phyloP scores from a whole-genome alignment of 163 green algal genomes.

The Scenedesmus sp. region DNA sequence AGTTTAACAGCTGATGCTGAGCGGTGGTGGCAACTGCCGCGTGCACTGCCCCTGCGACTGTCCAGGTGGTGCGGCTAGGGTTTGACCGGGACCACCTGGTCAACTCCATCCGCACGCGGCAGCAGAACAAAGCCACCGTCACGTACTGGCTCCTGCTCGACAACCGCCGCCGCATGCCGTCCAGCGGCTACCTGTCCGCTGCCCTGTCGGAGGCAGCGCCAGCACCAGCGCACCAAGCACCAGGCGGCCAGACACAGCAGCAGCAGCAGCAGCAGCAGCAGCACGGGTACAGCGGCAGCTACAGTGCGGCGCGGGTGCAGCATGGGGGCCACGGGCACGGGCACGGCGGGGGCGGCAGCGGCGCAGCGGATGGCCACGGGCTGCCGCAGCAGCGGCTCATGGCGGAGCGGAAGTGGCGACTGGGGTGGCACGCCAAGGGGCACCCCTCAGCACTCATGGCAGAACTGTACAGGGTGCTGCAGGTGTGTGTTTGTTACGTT shows the following conservation, averaged over 20 bases:
- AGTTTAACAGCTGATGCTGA: not conserved
- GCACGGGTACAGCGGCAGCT: not conserved
- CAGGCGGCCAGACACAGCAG: not conserved
- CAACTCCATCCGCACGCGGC: slow-evolving; percentile 76
- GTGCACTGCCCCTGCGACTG: not conserved
- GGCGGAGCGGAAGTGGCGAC: slow-evolving; percentile 88
- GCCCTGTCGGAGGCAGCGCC: slow-evolving; percentile 79
- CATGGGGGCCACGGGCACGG: slow-evolving; percentile 47
- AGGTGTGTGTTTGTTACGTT: slow-evolving; percentile 53
- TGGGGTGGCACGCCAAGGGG: slow-evolving; percentile 81
- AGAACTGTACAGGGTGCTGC: slow-evolving; percentile 86
- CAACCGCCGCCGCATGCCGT: slow-evolving; percentile 83
- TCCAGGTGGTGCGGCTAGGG: slow-evolving; percentile 83
- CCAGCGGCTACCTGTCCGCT: slow-evolving; percentile 81
- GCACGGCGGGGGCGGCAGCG: slow-evolving; percentile 22
- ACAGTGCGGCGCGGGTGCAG: not conserved
- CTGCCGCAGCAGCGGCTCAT: slow-evolving; percentile 64
- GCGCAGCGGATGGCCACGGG: not conserved
- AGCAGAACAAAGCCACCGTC: slow-evolving; percentile 94
- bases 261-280: slow-evolving; percentile 44
- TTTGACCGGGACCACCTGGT: slow-evolving; percentile 86
- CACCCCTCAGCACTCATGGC: slow-evolving; percentile 91
- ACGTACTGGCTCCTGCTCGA: slow-evolving; percentile 98
- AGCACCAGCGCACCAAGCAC: slow-evolving; percentile 44
- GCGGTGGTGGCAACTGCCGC: not conserved